These are phyloP conservation scores for Biscogniauxia sp. DNA, from an alignment of 2,329 filamentous ascomycete species.

Conservation along the genomic window DNA sequence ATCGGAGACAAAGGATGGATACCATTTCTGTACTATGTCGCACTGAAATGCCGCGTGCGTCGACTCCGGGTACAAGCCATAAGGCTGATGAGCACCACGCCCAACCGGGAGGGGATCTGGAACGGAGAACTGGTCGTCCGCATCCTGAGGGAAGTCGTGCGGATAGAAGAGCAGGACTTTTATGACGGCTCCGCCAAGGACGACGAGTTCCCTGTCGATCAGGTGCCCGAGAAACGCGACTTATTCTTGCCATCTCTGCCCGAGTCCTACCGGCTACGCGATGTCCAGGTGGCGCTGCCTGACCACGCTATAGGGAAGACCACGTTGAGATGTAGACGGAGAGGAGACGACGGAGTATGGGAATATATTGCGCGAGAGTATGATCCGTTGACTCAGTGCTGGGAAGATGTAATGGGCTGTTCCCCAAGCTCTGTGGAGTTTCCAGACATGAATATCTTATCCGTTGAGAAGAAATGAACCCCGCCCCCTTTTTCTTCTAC, in stretches of 20 bases:
- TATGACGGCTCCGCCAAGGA: slow-evolving; percentile 7
- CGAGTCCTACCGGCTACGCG: slow-evolving; percentile 12
- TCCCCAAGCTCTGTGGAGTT: background rate
- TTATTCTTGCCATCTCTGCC: slow-evolving; percentile 9
- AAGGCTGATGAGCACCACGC: slow-evolving; percentile 8
- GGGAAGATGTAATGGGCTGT: background rate
- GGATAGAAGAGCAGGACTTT: slow-evolving; percentile 15
- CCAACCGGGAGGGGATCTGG: slow-evolving; percentile 19
- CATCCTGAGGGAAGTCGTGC: slow-evolving; percentile 9
- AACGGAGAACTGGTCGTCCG: slow-evolving; percentile 7
- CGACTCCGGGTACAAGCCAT: slow-evolving; percentile 36
- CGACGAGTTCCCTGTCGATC: slow-evolving; percentile 7
- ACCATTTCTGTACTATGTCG: slow-evolving; percentile 44
- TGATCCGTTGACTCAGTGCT: background rate
- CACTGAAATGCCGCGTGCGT: slow-evolving; percentile 45
- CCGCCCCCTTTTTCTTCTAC: no score
- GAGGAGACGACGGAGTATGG: background rate
- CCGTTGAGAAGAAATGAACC: no score
- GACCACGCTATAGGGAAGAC: slow-evolving; percentile 8
- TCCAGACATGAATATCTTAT: background rate
- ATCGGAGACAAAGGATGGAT: slow-evolving; percentile 44
- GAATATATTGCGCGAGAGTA: background rate
- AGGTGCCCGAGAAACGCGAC: slow-evolving; percentile 11
- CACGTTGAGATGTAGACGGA: slow-evolving; percentile 10
- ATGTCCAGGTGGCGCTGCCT: slow-evolving; percentile 12